A percentile compares a stretch with the other conserved stretches of the same genome.
phyloP scores from a whole-genome alignment of 192 early-diverging fungal species.

The Rhizophlyctis rosea region DNA sequence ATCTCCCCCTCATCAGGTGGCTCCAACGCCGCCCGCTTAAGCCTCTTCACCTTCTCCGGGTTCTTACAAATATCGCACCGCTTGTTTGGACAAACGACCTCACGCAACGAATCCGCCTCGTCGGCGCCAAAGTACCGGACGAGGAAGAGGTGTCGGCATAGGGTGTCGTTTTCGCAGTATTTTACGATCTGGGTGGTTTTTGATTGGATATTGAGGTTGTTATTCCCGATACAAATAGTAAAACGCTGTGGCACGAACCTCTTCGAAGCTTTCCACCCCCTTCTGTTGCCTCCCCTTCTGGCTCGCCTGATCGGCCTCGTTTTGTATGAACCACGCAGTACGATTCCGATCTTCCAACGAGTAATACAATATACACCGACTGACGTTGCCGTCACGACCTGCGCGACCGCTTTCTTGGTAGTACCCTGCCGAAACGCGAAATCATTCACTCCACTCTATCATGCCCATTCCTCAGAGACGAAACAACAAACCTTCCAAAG shows the following conservation, averaged over 20 bases:
- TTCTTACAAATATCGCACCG: conserved; percentile 46
- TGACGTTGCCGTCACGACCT: conserved; percentile 42
- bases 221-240: not conserved
- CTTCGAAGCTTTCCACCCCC: conserved; percentile 25
- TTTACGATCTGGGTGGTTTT: conserved; percentile 34
- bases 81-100: conserved; percentile 32
- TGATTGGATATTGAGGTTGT: conserved; percentile 1
- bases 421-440: conserved; percentile 51
- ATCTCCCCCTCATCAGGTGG: not conserved
- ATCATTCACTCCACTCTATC: conserved; percentile 72
- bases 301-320: not conserved
- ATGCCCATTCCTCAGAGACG: conserved; percentile 27
- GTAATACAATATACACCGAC: conserved; percentile 48
- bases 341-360: conserved; percentile 39
- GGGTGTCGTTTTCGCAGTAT: conserved; percentile 44
- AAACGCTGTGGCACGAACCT: conserved; percentile 13
- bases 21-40: conserved; percentile 8
- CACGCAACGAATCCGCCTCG: not conserved
- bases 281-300: not conserved
- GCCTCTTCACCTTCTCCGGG: conserved; percentile 28
- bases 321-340: conserved; percentile 18
- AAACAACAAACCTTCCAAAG: conserved; percentile 73
- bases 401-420: conserved; percentile 44
- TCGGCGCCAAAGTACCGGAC: conserved; percentile 37
- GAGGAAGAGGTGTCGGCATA: conserved; percentile 40